Conservation (phyloP, 2,329 filamentous ascomycete genomes). For the Byssoonygena ceratinophila region DNA sequence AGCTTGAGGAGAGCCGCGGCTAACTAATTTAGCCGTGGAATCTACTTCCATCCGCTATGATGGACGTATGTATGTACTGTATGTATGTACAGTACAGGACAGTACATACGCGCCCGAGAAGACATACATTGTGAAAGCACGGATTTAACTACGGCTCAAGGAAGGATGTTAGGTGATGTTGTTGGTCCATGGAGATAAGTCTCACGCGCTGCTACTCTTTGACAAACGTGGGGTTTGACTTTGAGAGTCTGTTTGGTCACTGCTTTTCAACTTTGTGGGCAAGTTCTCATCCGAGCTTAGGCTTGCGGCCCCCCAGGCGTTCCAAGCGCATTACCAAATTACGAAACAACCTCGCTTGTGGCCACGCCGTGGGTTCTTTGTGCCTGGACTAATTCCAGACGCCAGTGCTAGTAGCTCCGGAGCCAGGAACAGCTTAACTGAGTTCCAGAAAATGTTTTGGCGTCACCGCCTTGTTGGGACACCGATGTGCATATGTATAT, state of each 20-base stretch:
- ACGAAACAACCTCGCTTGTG: slow-evolving; percentile 12
- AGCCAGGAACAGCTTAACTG: background rate
- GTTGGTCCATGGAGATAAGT: background rate
- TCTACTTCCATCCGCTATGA: background rate
- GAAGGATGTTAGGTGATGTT: too few species aligned
- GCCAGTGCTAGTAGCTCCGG: slow-evolving; percentile 4
- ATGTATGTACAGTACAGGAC: background rate
- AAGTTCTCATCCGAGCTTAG: background rate
- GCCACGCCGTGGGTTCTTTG: background rate
- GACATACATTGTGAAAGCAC: too few species aligned
- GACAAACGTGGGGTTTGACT: background rate
- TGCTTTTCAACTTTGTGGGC: background rate
- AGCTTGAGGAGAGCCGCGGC: slow-evolving; percentile 4
- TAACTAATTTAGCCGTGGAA: slow-evolving; percentile 3
- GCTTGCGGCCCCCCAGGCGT: background rate
- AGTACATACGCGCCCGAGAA: too few species aligned
- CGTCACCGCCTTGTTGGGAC: too few species aligned
- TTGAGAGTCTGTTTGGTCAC: background rate
- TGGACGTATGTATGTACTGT: background rate
- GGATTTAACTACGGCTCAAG: background rate
- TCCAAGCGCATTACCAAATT: slow-evolving; percentile 12
- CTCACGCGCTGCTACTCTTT: background rate
- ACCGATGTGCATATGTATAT: too few species aligned
- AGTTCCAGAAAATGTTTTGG: background rate
- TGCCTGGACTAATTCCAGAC: slow-evolving; percentile 7